phyloP scores from a whole-genome alignment of 176 grass and related monocot genomes.

The Phyllostachys edulis region DNA sequence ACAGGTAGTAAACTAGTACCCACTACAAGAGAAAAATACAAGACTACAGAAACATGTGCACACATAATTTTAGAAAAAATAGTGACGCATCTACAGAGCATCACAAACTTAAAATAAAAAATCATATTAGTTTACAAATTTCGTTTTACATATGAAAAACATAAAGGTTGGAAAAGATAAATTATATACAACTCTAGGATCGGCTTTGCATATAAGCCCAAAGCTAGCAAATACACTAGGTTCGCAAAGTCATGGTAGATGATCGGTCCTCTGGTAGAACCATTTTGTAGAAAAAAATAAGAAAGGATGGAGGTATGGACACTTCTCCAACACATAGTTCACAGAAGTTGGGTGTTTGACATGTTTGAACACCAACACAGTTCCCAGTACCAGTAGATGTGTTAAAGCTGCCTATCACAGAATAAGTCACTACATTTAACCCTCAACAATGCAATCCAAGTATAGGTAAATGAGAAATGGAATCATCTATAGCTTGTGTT shows the following conservation, averaged over 20 bases:
- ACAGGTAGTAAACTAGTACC: neutral
- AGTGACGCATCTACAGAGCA: neutral
- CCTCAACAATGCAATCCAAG: neutral
- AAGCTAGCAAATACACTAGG: neutral
- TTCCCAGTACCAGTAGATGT: neutral
- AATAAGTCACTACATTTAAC: neutral
- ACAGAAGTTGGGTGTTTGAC: neutral
- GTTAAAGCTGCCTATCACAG: neutral
- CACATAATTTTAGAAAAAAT: neutral
- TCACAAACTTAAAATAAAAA: neutral
- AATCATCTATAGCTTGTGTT: conserved; percentile 10
- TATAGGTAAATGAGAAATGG: neutral
- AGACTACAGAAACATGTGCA: neutral
- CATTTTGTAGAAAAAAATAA: neutral
- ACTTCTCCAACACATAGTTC: neutral
- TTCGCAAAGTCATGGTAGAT: neutral
- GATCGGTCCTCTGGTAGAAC: neutral
- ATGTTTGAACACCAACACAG: neutral
- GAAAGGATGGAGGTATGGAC: neutral
- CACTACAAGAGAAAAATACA: neutral
- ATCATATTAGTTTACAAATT: neutral
- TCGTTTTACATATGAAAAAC: neutral
- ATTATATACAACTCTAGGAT: neutral
- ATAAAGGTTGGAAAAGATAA: neutral
- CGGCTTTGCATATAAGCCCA: neutral